A percentile compares a stretch with the other conserved stretches of the same genome.
Conservation (phyloP, 2,329 filamentous ascomycete genomes). For the Ilyonectria sp. region DNA sequence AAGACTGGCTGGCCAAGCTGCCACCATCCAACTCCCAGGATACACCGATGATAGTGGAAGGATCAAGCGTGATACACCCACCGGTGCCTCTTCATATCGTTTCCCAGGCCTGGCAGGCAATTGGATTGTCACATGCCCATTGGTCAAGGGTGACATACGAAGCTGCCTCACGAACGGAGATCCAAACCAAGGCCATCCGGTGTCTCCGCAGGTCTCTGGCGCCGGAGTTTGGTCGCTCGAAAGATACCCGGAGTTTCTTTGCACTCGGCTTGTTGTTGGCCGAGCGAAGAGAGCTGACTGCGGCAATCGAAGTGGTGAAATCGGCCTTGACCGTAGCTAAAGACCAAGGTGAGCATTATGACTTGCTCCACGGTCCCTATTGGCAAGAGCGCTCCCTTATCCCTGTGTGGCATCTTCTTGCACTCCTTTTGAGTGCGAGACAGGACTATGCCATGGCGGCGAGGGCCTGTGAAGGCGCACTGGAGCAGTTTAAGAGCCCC, state of each 20-base stretch:
- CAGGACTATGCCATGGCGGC: conserved; percentile 87
- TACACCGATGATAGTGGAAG: conserved; percentile 50
- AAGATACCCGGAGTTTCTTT: conserved; percentile 84
- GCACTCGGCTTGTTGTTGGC: conserved; percentile 88
- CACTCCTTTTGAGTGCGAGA: conserved; percentile 86
- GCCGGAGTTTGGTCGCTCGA: conserved; percentile 74
- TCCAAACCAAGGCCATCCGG: conserved; percentile 84
- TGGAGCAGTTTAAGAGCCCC: conserved; percentile 88
- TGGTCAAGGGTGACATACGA: conserved; percentile 90
- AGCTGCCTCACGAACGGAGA: conserved; percentile 76
- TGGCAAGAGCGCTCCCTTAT: conserved; percentile 78
- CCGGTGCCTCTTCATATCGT: conserved; percentile 73
- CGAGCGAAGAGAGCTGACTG: conserved; percentile 84
- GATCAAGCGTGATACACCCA: conserved; percentile 55
- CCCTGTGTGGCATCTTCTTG: conserved; percentile 91
- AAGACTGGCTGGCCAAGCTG: conserved; percentile 80
- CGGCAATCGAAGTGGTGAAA: conserved; percentile 87
- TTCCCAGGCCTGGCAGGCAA: conserved; percentile 83
- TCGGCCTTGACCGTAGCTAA: conserved; percentile 77
- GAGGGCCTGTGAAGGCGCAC: conserved; percentile 88
- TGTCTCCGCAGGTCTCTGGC: conserved; percentile 82
- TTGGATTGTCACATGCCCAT: conserved; percentile 88
- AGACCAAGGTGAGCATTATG: conserved; percentile 60
- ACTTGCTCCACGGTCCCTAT: conserved; percentile 63
- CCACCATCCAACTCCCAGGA: conserved; percentile 52